phyloP scores from a whole-genome alignment of 179 eudicot species.

The Amaranthus tricolor region DNA sequence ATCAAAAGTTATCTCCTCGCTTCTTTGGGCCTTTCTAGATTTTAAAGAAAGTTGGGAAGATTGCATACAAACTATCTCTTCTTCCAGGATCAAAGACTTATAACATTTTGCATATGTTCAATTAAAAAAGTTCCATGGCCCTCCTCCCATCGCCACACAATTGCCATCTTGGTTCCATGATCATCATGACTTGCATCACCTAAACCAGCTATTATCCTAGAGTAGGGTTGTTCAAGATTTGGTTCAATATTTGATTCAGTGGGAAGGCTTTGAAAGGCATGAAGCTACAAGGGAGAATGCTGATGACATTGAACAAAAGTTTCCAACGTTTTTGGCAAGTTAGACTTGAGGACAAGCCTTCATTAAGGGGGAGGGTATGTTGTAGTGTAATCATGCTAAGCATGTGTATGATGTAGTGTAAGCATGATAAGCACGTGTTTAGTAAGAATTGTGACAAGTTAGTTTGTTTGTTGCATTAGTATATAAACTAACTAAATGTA shows the following conservation, averaged over 20 bases:
- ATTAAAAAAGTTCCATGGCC: not conserved
- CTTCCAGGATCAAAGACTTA: not conserved
- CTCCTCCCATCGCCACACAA: not conserved
- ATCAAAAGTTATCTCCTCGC: not conserved
- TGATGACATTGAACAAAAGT: not conserved
- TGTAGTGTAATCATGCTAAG: no score
- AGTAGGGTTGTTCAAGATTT: no score
- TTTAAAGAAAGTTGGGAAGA: not conserved
- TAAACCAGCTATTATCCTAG: not conserved
- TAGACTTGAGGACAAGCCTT: not conserved
- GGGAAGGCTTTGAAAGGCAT: not conserved
- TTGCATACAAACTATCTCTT: not conserved
- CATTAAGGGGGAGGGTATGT: no score
- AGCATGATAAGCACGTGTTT: no score
- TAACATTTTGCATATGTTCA: not conserved
- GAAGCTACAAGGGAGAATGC: not conserved
- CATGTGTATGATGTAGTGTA: no score
- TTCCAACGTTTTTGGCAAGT: not conserved
- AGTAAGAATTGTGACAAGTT: no score
- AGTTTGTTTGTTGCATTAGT: no score
- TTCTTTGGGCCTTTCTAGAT: not conserved
- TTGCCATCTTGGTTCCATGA: not conserved
- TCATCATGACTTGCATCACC: not conserved
- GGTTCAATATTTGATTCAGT: not conserved
- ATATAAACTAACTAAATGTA: no score